Evolutionary conservation across 805 yeast species (phyloP), one percentile per base, ranked within the genome.

Genomic region (Starmerella kuoi): DNA sequence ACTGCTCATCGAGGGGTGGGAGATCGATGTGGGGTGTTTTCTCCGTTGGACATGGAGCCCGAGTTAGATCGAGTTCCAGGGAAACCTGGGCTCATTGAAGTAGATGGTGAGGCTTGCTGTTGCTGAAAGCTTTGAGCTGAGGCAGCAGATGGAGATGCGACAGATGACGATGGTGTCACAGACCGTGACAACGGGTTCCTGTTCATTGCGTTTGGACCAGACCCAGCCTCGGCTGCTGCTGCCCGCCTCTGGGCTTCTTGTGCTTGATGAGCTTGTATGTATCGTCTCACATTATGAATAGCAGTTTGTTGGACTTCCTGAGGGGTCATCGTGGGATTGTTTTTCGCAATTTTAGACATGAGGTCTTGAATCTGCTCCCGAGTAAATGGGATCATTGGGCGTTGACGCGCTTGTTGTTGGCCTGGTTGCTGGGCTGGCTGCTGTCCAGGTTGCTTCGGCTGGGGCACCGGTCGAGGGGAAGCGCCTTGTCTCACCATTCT

Each of bases 251-350:
- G 48, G 30, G 21, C n/a, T 19, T n/a, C 20, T 19, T 24, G 44
- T 24, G 22, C 22, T 28, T 26, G 42, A 22, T 27, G 26, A 24
- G 31, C 20, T 25, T 47, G 44, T 33, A 53, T 40, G 26, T 44
- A 53, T 15, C 53, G 42, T 38, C 50, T 47, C 18, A 54, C 42
- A 5, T 52, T 49, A 38, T 46, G 50, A 6, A 41, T 20, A 3
- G 57, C 57, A 11, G 45, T 37, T 17, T 44, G 51, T 35, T 50
- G 54, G 8, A 55, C 53, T 35, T 55, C 55, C 38, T 49, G 49
- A 8, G 41, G 45, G 17, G 53, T 41, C n/a, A 49, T 33, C 5
- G 31, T 39, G 15, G 58, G 57, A 26, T 53, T 38, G 33, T 40
- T 38, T 40, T 36, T 47, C 4, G 48, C 42, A 21, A 53, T 53